phyloP scores from a whole-genome alignment of 805 yeast species.

The Kodamaea restingae region DNA sequence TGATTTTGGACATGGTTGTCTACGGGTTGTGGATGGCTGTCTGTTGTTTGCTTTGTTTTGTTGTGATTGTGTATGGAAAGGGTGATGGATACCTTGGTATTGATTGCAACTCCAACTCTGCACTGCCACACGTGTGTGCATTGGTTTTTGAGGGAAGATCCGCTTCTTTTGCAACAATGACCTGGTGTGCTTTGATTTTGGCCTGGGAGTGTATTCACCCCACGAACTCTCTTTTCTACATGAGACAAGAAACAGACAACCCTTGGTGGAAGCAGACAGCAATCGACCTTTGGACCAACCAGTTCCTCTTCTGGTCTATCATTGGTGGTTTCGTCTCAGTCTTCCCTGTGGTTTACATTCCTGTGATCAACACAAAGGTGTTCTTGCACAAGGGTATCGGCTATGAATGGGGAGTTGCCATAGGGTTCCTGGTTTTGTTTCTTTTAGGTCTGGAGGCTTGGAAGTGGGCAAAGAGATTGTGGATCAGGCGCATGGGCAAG shows the following conservation, averaged over 20 bases:
- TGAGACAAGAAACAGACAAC: conserved; percentile 59
- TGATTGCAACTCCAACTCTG: conserved; percentile 52
- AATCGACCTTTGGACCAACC: conserved; percentile 66
- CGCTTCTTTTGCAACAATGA: conserved; percentile 73
- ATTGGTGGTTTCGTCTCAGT: conserved; percentile 64
- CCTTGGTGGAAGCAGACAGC: conserved; percentile 58
- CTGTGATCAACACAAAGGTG: conserved; percentile 76
- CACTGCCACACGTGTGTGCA: conserved; percentile 43
- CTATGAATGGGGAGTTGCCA: conserved; percentile 77
- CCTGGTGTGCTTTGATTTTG: conserved; percentile 77
- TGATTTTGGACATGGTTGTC: conserved; percentile 61
- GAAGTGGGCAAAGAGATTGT: conserved; percentile 62
- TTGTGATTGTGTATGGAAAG: conserved; percentile 60
- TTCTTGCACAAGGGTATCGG: conserved; percentile 69
- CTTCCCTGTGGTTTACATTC: conserved; percentile 82
- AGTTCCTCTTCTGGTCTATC: conserved; percentile 79
- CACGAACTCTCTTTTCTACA: conserved; percentile 63
- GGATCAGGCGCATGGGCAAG: conserved; percentile 35
- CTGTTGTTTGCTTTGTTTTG: conserved; percentile 63
- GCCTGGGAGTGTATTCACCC: conserved; percentile 85
- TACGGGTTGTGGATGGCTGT: conserved; percentile 75
- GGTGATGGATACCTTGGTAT: conserved; percentile 64
- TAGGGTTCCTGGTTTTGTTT: conserved; percentile 56
- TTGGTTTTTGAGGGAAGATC: conserved; percentile 74
- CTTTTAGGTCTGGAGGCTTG: conserved; percentile 60